These are phyloP conservation scores for Austroboletus festivus DNA, from an alignment of 768 basidiomycete genomes.

Conservation along the genomic window DNA sequence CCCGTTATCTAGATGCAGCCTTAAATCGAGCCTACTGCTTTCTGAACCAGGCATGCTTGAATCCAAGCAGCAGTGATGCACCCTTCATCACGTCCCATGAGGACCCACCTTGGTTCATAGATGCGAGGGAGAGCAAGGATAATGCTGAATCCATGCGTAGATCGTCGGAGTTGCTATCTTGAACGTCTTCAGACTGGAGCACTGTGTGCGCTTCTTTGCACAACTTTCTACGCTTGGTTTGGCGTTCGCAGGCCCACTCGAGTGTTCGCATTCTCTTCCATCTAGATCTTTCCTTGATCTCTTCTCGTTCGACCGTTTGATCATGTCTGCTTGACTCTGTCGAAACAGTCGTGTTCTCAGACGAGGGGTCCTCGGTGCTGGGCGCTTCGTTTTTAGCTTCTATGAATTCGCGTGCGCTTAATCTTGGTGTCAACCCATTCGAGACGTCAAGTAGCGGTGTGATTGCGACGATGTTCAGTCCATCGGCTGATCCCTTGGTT, in stretches of 20 bases:
- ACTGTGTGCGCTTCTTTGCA: slow-evolving; percentile 15
- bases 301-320: slow-evolving; percentile 4
- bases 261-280: slow-evolving; percentile 33
- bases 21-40: slow-evolving; percentile 20
- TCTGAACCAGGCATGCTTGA: slow-evolving; percentile 30
- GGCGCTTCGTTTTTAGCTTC: background rate
- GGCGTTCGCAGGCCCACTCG: slow-evolving; percentile 45
- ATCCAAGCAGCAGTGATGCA: slow-evolving; percentile 26
- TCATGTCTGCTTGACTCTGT: slow-evolving; percentile 1
- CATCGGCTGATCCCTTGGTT: background rate
- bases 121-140: slow-evolving; percentile 30
- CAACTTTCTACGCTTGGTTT: slow-evolving; percentile 35
- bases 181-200: slow-evolving; percentile 18
- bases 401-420: slow-evolving; percentile 4
- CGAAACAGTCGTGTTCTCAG: background rate
- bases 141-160: slow-evolving; percentile 25
- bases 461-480: slow-evolving; percentile 14
- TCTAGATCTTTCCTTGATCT: slow-evolving; percentile 5
- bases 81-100: slow-evolving; percentile 27
- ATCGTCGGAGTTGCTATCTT: slow-evolving; percentile 8
- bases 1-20: slow-evolving; percentile 16
- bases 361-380: background rate
- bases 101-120: slow-evolving; percentile 4
- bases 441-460: slow-evolving; percentile 22
- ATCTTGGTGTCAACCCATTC: slow-evolving; percentile 11